Percentiles rank a stretch among this genome's conserved stretches.
These are phyloP conservation scores for Gyrodon lividus DNA, from an alignment of 768 basidiomycete species.

Conservation along the genomic window DNA sequence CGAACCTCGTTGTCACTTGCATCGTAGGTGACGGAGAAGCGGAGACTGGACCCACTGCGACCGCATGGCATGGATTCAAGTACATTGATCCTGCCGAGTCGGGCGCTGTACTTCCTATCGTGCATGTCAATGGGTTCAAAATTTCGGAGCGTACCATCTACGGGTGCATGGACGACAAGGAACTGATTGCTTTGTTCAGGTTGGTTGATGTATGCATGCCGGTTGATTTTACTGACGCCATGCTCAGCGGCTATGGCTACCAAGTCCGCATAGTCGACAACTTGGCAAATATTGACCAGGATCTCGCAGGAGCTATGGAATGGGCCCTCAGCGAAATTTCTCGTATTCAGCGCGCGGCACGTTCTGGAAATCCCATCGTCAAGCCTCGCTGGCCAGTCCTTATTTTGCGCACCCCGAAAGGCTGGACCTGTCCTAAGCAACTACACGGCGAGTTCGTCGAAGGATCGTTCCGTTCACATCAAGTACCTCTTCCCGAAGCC, in stretches of 20 bases:
- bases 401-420: slow-evolving; percentile 83
- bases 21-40: slow-evolving; percentile 90
- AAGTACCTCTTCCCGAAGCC: slow-evolving; percentile 80
- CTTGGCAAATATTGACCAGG: slow-evolving; percentile 63
- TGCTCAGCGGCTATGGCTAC: slow-evolving; percentile 76
- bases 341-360: slow-evolving; percentile 78
- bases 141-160: slow-evolving; percentile 89
- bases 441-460: slow-evolving; percentile 73
- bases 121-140: slow-evolving; percentile 88
- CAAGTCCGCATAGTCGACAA: slow-evolving; percentile 81
- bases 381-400: slow-evolving; percentile 94
- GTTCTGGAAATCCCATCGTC: slow-evolving; percentile 69
- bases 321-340: slow-evolving; percentile 76
- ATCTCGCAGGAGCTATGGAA: slow-evolving; percentile 78
- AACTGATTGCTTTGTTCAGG: slow-evolving; percentile 75
- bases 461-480: slow-evolving; percentile 83
- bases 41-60: slow-evolving; percentile 76
- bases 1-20: slow-evolving; percentile 76
- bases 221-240: slow-evolving; percentile 1
- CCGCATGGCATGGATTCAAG: slow-evolving; percentile 85
- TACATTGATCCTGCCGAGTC: slow-evolving; percentile 89
- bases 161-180: slow-evolving; percentile 89
- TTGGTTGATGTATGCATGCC: slow-evolving; percentile 25
- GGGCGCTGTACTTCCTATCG: slow-evolving; percentile 87
- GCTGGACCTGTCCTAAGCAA: slow-evolving; percentile 67